Evolutionary conservation across 139 green algal species (phyloP), one percentile per base, ranked within the genome.

Genomic region (Haematococcus lacustris): DNA sequence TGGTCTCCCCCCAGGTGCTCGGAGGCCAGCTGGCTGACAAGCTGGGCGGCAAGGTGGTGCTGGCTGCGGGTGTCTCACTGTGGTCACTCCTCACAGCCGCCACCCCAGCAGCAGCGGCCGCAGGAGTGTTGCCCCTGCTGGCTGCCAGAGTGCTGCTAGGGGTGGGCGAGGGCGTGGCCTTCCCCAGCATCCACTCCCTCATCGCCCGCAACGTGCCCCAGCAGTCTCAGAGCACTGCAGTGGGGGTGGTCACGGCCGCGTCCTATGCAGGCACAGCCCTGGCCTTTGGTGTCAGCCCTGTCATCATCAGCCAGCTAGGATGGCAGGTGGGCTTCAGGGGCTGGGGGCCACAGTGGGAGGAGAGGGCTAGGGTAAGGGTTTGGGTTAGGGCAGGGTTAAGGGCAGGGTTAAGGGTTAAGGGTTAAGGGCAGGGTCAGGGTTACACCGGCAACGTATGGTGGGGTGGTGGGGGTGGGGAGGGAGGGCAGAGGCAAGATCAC

Each of bases 101-200:
- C 33, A 92, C 87, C 0, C 88, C 89, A 0, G 38, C 41, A 4
- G 83, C 86, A 2, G 88, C 88, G 1, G 77, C 67, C 38, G 39
- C 70, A 2, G 89, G 89, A 28, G 77, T 76, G 0, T 59, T 70
- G 1, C 67, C 81, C 1, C 79, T 93, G 51, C 51, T 94, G 17
- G 77, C 69, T 35, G 78, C 80, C 1, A 83, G 86, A 38, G 76
- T 93, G 51, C 72, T 88, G 60, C 82, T 94, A 69, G 89, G 89
- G 0, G 76, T 94, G 6, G 89, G 88, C 0, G 88, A 94, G 80
- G 89, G 88, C 1, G 86, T 93, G 2, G 88, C 89, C 23, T 92
- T 93, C 75, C 89, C 89, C 0, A 70, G 88, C 51, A 89, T 94
- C 35, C 88, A 94, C 71, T 88, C 84, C 7, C 77, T 94, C 65